Evolutionary conservation across 2,329 filamentous ascomycete species (phyloP).

Genomic region (Seiridium cupressi): DNA sequence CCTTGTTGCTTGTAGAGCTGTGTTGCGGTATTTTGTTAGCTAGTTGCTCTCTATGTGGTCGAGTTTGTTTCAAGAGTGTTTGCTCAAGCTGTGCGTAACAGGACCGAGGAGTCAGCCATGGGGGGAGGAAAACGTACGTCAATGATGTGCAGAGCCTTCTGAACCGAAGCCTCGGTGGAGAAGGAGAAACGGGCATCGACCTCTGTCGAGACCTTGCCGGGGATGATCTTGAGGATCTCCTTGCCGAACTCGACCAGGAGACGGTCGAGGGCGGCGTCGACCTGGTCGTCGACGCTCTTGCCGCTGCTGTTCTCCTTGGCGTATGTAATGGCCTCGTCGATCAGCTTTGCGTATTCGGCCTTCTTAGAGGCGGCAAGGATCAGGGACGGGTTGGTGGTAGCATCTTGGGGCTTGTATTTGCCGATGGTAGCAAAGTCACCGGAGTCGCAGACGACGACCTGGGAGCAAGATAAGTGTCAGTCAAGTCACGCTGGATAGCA

Average conservation of each 20-base stretch:
- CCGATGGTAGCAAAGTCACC: slow-evolving; percentile 88
- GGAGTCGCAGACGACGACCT: slow-evolving; percentile 97
- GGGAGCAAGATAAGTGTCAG: slow-evolving; percentile 10
- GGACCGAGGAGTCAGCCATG: slow-evolving; percentile 4
- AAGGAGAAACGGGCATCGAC: slow-evolving; percentile 96
- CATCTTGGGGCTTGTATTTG: slow-evolving; percentile 99
- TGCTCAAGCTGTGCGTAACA: neutral
- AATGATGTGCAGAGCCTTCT: slow-evolving; percentile 97
- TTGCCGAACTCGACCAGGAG: slow-evolving; percentile 97
- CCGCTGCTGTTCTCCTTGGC: slow-evolving; percentile 75
- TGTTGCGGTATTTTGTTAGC: slow-evolving; percentile 11
- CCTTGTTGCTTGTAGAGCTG: slow-evolving; percentile 94
- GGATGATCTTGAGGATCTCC: slow-evolving; percentile 95
- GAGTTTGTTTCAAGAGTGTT: too few species aligned
- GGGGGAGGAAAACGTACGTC: slow-evolving; percentile 58
- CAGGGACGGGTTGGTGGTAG: slow-evolving; percentile 98
- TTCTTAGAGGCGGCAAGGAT: slow-evolving; percentile 99
- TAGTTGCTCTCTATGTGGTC: neutral
- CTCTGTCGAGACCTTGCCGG: slow-evolving; percentile 98
- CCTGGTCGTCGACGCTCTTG: slow-evolving; percentile 71
- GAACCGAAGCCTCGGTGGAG: slow-evolving; percentile 84
- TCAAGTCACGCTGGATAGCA: neutral
- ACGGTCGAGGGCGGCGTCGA: slow-evolving; percentile 86
- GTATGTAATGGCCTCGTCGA: slow-evolving; percentile 80
- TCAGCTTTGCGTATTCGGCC: slow-evolving; percentile 89